These are phyloP conservation scores for Fonsecaea monophora DNA, from an alignment of 2,329 filamentous ascomycete genomes.

Conservation along the genomic window DNA sequence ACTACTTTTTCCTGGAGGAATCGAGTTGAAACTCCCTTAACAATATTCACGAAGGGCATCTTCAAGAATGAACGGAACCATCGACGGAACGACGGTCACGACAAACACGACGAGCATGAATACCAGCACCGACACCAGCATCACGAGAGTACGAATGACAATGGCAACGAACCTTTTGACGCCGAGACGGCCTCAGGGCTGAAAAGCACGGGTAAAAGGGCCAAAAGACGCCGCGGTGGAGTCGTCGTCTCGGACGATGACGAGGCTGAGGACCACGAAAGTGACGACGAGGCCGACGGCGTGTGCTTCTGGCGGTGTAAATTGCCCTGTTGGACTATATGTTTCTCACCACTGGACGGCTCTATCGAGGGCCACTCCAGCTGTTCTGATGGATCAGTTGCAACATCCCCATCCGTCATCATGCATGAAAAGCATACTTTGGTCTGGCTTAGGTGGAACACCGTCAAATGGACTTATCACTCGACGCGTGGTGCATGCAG, in stretches of 20 bases:
- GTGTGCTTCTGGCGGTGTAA: constrained; percentile 57
- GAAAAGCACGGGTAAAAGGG: constrained; percentile 52
- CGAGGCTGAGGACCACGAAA: constrained; percentile 67
- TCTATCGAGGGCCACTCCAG: neutral
- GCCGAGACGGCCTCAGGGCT: constrained; percentile 47
- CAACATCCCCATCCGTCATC: neutral
- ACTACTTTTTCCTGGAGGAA: constrained; percentile 98
- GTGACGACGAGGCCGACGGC: constrained; percentile 64
- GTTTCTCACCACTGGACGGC: neutral
- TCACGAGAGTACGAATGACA: constrained; percentile 44
- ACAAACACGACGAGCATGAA: constrained; percentile 24
- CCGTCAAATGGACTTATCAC: neutral
- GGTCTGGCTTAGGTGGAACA: neutral
- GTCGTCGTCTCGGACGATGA: constrained; percentile 66
- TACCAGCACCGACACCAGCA: constrained; percentile 42
- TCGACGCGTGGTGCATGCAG: neutral
- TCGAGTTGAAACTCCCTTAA: constrained; percentile 71
- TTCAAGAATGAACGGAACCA: constrained; percentile 33
- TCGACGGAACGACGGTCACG: constrained; percentile 24
- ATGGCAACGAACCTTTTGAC: constrained; percentile 47
- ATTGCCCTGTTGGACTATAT: neutral
- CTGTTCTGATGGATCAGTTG: neutral
- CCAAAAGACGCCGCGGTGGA: constrained; percentile 55
- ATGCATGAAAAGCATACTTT: neutral
- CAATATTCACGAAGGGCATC: constrained; percentile 50